Conservation (phyloP, 441 rosid species). For the Corymbia calophylla region DNA sequence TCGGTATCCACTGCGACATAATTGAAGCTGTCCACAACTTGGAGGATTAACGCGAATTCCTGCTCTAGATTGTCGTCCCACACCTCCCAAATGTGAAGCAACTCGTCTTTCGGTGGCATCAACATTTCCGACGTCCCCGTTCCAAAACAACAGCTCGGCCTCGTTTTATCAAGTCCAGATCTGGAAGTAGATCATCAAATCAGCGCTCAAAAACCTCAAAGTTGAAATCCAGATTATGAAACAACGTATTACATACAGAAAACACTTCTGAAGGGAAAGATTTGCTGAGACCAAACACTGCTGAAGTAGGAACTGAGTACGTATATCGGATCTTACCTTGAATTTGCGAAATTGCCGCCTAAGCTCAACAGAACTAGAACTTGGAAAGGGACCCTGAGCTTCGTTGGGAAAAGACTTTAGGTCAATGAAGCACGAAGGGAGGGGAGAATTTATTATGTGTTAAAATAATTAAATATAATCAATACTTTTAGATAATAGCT, state of each 20-base stretch:
- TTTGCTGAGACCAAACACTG: neutral
- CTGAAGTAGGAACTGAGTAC: neutral
- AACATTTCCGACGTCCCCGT: neutral
- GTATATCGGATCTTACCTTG: slow-evolving; percentile 36
- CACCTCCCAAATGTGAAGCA: neutral
- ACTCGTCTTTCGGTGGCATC: neutral
- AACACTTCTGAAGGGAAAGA: neutral
- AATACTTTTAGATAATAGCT: neutral
- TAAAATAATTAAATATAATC: too few species aligned
- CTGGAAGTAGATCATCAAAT: slow-evolving; percentile 33
- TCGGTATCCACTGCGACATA: neutral
- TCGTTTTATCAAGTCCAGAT: slow-evolving; percentile 35
- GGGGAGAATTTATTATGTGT: too few species aligned
- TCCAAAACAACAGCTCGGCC: neutral
- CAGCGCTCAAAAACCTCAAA: neutral
- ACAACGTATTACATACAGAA: neutral
- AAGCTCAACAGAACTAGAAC: slow-evolving; percentile 21
- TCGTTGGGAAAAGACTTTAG: neutral
- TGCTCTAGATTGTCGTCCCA: neutral
- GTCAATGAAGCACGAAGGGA: neutral
- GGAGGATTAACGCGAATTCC: neutral
- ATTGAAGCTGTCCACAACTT: neutral
- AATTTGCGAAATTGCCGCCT: slow-evolving; percentile 10
- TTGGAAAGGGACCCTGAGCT: neutral
- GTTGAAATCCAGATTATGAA: neutral